phyloP scores from a whole-genome alignment of 2,329 filamentous ascomycete species.

The Pseudocercospora fijiensis region DNA sequence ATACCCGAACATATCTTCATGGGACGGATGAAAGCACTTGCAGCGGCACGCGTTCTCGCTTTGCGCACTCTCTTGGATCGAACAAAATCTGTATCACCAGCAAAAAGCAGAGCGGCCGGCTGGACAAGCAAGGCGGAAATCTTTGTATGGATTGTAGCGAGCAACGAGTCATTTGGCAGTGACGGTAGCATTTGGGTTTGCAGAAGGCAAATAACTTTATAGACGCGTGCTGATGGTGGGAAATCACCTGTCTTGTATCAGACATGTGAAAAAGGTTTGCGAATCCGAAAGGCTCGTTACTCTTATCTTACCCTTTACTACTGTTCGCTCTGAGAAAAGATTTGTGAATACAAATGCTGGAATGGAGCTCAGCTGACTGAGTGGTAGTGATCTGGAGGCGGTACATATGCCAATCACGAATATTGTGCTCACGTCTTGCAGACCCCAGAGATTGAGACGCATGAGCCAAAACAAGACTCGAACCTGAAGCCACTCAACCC shows the following conservation, averaged over 20 bases:
- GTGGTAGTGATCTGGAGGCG: background rate
- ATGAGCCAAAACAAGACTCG: too few species aligned
- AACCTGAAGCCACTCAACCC: background rate
- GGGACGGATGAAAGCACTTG: background rate
- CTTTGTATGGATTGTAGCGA: background rate
- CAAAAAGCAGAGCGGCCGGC: constrained; percentile 7
- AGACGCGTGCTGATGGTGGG: background rate
- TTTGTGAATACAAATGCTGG: too few species aligned
- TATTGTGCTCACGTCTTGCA: too few species aligned
- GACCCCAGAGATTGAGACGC: too few species aligned
- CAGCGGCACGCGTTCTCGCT: background rate
- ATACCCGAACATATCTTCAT: constrained; percentile 4
- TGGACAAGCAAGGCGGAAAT: background rate
- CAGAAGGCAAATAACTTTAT: background rate
- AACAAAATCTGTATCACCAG: constrained; percentile 7
- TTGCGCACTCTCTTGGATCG: constrained; percentile 7
- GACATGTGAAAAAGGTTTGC: background rate
- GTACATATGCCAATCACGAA: background rate
- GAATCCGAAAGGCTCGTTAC: background rate
- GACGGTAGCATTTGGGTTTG: background rate
- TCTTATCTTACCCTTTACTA: background rate
- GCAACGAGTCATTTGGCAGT: background rate
- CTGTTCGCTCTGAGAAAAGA: background rate
- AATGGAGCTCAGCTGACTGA: too few species aligned
- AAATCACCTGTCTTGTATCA: background rate